These are phyloP conservation scores for Silene conica DNA, from an alignment of 148 eudicot genomes.

Conservation along the genomic window DNA sequence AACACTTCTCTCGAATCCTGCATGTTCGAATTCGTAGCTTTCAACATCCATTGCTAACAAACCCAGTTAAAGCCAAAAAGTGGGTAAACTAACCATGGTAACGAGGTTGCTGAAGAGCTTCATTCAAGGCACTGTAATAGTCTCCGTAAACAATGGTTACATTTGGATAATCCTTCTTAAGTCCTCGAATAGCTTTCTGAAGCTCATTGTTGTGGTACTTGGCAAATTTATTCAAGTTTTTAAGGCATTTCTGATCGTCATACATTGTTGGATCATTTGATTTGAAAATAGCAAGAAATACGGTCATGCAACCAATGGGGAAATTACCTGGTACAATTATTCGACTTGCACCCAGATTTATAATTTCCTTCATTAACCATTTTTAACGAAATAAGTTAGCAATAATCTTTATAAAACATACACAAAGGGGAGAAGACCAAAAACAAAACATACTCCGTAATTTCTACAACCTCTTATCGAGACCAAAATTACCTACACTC, in stretches of 20 bases:
- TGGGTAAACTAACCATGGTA: conserved; percentile 10
- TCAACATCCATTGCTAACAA: too few species aligned
- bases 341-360: conserved; percentile 18
- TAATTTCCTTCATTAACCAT: conserved; percentile 12
- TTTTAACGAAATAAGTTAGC: background rate
- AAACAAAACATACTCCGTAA: too few species aligned
- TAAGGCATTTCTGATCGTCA: conserved; percentile 25
- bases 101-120: conserved; percentile 15
- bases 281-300: conserved; percentile 8
- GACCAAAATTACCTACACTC: too few species aligned
- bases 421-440: too few species aligned
- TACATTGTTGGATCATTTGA: conserved; percentile 16
- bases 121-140: conserved; percentile 19
- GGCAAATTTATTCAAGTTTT: conserved; percentile 4
- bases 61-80: too few species aligned
- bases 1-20: conserved; percentile 14
- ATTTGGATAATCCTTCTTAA: conserved; percentile 10
- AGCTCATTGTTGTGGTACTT: conserved; percentile 17
- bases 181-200: conserved; percentile 12
- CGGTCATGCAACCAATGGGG: conserved; percentile 22
- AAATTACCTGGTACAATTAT: conserved; percentile 24
- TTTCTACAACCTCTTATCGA: too few species aligned
- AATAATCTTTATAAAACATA: too few species aligned
- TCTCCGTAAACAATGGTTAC: conserved; percentile 21
- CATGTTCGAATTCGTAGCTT: background rate